Conservation (phyloP, 1,139 yeast species). For the Nadsonia commutata region DNA sequence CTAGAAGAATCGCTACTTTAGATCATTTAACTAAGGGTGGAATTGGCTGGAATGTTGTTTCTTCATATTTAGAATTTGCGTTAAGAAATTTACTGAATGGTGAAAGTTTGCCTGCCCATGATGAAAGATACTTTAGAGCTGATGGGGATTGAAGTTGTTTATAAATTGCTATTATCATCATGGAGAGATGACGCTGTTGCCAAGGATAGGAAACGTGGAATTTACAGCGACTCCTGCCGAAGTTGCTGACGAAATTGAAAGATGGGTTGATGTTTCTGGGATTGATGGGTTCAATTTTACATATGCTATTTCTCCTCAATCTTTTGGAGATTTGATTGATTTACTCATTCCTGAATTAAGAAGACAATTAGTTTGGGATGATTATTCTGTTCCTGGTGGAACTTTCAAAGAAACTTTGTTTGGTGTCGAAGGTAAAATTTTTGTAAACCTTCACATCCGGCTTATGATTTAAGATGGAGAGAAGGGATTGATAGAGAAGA, state of each 20-base stretch:
- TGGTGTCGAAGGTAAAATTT: constrained; percentile 4
- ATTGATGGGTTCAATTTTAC: constrained; percentile 27
- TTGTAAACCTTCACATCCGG: constrained; percentile 3
- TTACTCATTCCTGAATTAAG: constrained; percentile 24
- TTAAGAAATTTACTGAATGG: constrained; percentile 17
- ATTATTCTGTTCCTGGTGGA: constrained; percentile 20
- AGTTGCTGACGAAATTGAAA: constrained; percentile 23
- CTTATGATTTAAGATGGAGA: constrained; percentile 5
- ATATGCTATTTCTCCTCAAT: constrained; percentile 23
- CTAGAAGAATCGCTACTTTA: constrained; percentile 28
- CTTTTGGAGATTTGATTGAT: constrained; percentile 25
- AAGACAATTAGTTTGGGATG: constrained; percentile 24
- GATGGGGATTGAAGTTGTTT: constrained; percentile 27
- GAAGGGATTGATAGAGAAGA: neutral
- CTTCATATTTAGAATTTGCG: constrained; percentile 24
- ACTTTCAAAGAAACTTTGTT: constrained; percentile 10
- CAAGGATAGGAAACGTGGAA: constrained; percentile 17
- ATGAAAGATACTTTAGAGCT: constrained; percentile 26
- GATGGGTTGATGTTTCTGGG: constrained; percentile 24
- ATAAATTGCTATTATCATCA: constrained; percentile 25
- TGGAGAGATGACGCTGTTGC: constrained; percentile 30
- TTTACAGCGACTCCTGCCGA: constrained; percentile 23
- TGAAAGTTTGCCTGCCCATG: constrained; percentile 24
- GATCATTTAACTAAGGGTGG: constrained; percentile 30
- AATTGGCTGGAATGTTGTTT: constrained; percentile 32